These are phyloP conservation scores for Calonectria ilicicola DNA, from an alignment of 2,329 filamentous ascomycete species.

Conservation along the genomic window DNA sequence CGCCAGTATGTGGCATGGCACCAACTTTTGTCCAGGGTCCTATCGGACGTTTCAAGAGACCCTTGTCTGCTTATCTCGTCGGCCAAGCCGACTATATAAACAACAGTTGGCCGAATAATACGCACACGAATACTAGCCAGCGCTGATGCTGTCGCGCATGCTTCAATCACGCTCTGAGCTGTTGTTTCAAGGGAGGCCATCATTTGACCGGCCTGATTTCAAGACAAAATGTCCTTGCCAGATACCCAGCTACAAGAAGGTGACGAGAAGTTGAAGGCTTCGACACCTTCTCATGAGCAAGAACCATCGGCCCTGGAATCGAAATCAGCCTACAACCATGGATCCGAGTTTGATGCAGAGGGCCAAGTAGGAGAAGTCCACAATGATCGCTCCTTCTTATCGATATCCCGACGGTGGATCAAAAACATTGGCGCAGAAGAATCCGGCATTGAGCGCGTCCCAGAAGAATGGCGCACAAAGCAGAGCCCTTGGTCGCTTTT, in stretches of 20 bases:
- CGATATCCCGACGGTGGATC: not conserved
- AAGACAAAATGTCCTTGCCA: not conserved
- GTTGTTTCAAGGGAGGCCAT: not conserved
- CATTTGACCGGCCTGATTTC: too few relatives aligned
- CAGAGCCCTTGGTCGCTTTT: not conserved
- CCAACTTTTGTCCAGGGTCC: not conserved
- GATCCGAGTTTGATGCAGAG: not conserved
- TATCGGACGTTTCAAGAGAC: not conserved
- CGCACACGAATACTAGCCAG: not conserved
- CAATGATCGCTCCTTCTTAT: not conserved
- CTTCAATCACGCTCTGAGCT: not conserved
- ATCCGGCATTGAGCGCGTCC: not conserved
- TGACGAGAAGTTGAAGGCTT: not conserved
- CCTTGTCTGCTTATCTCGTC: not conserved
- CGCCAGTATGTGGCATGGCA: not conserved
- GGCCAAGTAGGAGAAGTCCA: not conserved
- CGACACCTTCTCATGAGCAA: not conserved
- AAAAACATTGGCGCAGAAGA: not conserved
- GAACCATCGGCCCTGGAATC: not conserved
- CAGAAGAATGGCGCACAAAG: not conserved
- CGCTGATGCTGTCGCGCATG: not conserved
- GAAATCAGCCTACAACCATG: not conserved
- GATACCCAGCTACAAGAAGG: too few relatives aligned
- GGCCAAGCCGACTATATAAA: not conserved
- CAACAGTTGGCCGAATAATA: not conserved